Base-by-base conservation (phyloP, 2,329 filamentous ascomycete genomes). In the Pseudonectria buxi region DNA sequence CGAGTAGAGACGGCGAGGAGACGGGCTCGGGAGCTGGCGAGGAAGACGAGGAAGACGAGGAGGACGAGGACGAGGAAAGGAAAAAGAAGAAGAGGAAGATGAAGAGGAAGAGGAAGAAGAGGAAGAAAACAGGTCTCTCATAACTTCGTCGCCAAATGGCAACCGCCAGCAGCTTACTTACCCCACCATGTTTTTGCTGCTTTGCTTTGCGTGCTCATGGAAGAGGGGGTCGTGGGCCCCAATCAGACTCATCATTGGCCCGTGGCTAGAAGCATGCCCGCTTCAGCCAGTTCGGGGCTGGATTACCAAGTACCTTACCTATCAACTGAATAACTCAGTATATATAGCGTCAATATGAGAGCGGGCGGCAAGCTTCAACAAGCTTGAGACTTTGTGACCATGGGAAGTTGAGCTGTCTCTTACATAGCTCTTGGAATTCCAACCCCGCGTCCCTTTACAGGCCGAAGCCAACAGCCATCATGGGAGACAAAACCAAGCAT, bases 181-280 rank as follows among this genome's bases (percentile, higher is more conserved):
- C 51, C 52, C 52, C 52, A 45, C 52, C 50, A 43, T 45, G n/a
- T 12, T 28, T 14, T 24, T 40, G 37, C 41, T 30, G 37, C 41
- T 37, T 30, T 39, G 42, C 34, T 35, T 50, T 48, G 38, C 39
- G 41, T 48, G 46, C 46, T 49, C 36, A 44, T 43, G 39, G 50
- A 53, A 22, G 18, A 22, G 18, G 50, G 50, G 50, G 50, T 50
- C 47, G 47, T 51, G 50, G 44, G 39, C 41, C 39, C 30, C 26
- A 30, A 30, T 15, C 26, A 34, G 39, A 30, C 35, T 36, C 38
- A 7, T 29, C 28, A 53, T 53, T 53, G 50, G 50, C 25, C n/a
- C n/a, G n/a, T n/a, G n/a, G n/a, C n/a, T n/a, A n/a, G n/a, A n/a
- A n/a, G n/a, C n/a, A n/a, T 40, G 14, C 24, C 24, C 24, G n/a